Evolutionary conservation across 495 filamentous ascomycete genomes (phyloP).

Genomic region (Aspergillus saccharolyticus): DNA sequence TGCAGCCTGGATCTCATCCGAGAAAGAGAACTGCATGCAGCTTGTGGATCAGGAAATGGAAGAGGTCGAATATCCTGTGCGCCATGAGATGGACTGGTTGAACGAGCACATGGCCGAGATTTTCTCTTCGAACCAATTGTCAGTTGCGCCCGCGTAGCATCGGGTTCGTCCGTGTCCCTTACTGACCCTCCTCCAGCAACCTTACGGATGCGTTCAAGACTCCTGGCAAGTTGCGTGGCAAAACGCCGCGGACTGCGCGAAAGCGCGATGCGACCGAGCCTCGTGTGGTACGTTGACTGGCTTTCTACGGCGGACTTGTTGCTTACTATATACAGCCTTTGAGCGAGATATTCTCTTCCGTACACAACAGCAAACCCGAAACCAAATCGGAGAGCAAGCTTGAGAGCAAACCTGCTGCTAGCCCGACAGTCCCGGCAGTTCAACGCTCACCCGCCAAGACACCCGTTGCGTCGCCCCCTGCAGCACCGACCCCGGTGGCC

Average conservation of each 20-base stretch:
- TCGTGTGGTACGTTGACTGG: conserved; percentile 56
- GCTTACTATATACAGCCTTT: conserved; percentile 57
- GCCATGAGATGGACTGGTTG: conserved; percentile 90
- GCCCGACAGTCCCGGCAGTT: conserved; percentile 30
- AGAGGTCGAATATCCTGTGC: conserved; percentile 81
- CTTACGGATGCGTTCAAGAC: conserved; percentile 94
- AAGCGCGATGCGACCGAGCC: conserved; percentile 61
- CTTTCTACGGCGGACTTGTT: conserved; percentile 4
- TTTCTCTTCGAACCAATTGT: conserved; percentile 81
- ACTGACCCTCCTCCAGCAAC: conserved; percentile 55
- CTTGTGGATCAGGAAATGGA: conserved; percentile 71
- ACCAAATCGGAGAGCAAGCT: conserved; percentile 34
- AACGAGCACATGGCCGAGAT: conserved; percentile 97
- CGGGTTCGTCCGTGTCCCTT: conserved; percentile 2
- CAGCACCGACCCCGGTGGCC: conserved; percentile 17
- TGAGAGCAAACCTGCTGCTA: conserved; percentile 30
- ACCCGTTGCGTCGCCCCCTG: conserved; percentile 10
- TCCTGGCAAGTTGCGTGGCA: conserved; percentile 87
- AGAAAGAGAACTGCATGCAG: conserved; percentile 58
- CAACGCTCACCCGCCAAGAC: conserved; percentile 35
- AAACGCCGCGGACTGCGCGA: conserved; percentile 78
- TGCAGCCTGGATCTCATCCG: conserved; percentile 60
- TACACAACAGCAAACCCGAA: conserved; percentile 42
- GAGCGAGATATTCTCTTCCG: conserved; percentile 71
- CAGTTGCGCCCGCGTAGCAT: conserved; percentile 30